These are phyloP conservation scores for Hypomyces perniciosus DNA, from an alignment of 2,329 filamentous ascomycete species.

Conservation along the genomic window DNA sequence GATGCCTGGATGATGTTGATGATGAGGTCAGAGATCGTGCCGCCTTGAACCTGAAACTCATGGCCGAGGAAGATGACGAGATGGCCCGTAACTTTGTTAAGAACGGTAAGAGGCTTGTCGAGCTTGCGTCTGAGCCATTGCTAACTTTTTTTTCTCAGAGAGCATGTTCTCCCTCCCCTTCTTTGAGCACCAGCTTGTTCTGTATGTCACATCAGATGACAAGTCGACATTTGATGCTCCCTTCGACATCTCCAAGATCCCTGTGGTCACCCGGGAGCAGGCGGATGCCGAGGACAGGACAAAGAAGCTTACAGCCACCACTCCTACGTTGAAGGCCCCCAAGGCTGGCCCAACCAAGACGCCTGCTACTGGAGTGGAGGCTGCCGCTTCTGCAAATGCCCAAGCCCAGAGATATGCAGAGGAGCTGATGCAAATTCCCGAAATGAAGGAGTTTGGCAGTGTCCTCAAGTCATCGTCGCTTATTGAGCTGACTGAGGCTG, in stretches of 20 bases:
- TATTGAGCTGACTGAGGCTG: conserved; percentile 89
- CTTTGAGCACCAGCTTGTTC: conserved; percentile 93
- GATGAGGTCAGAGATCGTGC: conserved; percentile 96
- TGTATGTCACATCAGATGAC: conserved; percentile 92
- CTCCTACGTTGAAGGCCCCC: conserved; percentile 89
- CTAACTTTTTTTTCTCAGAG: conserved; percentile 46
- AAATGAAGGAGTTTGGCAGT: conserved; percentile 81
- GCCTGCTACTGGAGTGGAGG: conserved; percentile 63
- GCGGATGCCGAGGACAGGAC: conserved; percentile 92
- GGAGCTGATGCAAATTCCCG: conserved; percentile 81
- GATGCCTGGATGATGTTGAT: conserved; percentile 93
- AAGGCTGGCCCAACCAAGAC: conserved; percentile 72
- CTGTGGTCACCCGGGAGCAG: conserved; percentile 91
- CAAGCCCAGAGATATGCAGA: conserved; percentile 84
- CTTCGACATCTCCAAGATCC: conserved; percentile 88
- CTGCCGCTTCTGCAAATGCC: conserved; percentile 68
- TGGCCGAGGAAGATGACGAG: conserved; percentile 88
- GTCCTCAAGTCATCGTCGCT: conserved; percentile 85
- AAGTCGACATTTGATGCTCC: conserved; percentile 76
- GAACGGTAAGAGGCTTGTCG: conserved; percentile 56
- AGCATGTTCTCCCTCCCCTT: conserved; percentile 92
- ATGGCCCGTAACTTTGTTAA: conserved; percentile 84
- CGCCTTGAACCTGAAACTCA: conserved; percentile 83
- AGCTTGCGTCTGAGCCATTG: background rate
- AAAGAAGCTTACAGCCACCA: conserved; percentile 91